These are phyloP conservation scores for Talaromyces wortmannii DNA, from an alignment of 495 filamentous ascomycete species.

Conservation along the genomic window DNA sequence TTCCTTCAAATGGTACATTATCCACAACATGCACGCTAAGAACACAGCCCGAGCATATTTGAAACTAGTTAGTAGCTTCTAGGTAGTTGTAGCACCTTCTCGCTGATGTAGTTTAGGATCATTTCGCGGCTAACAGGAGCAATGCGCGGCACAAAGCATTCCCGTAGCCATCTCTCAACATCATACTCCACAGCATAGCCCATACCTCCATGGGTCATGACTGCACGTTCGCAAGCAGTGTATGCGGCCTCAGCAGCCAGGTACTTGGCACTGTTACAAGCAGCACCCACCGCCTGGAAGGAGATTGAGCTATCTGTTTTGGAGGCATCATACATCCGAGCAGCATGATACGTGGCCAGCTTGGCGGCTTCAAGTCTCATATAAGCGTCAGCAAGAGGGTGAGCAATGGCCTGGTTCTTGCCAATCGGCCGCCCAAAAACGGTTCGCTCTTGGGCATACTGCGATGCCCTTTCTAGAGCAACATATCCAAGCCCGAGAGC, in stretches of 20 bases:
- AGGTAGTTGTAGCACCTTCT: slow-evolving; percentile 48
- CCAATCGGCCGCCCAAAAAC: slow-evolving; percentile 61
- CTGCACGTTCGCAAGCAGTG: slow-evolving; percentile 53
- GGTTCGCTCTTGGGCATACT: slow-evolving; percentile 50
- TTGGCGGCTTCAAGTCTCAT: slow-evolving; percentile 67
- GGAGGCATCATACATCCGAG: slow-evolving; percentile 52
- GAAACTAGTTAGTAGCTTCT: slow-evolving; percentile 38
- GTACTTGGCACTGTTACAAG: slow-evolving; percentile 63
- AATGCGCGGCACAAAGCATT: slow-evolving; percentile 60
- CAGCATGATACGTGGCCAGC: slow-evolving; percentile 60
- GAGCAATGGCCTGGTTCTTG: slow-evolving; percentile 57
- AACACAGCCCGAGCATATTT: too few relatives aligned
- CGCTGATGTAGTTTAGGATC: slow-evolving; percentile 62
- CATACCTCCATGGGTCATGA: slow-evolving; percentile 56
- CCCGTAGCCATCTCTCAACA: slow-evolving; percentile 60
- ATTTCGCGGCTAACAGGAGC: slow-evolving; percentile 63
- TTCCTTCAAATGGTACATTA: too few relatives aligned
- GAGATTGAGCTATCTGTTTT: slow-evolving; percentile 45
- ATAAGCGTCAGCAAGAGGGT: slow-evolving; percentile 57
- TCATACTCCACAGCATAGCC: slow-evolving; percentile 63
- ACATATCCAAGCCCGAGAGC: slow-evolving; percentile 61
- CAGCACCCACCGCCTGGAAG: slow-evolving; percentile 60
- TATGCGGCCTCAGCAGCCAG: slow-evolving; percentile 64
- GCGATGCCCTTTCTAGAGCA: slow-evolving; percentile 46
- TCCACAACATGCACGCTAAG: too few relatives aligned